Conservation (phyloP, 257 asterid species). For the Petunia secreta region DNA sequence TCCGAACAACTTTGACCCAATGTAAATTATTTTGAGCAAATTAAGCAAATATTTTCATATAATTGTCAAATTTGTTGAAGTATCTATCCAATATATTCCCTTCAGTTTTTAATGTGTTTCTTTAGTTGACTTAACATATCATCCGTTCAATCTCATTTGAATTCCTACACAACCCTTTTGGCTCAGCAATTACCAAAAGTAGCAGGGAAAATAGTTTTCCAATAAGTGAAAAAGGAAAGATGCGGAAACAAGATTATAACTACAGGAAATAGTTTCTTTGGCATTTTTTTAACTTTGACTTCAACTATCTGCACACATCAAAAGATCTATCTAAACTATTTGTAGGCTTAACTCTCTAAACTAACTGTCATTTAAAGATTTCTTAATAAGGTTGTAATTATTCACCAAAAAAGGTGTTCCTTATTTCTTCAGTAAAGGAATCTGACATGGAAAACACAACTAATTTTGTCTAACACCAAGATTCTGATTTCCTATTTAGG, state of each 20-base stretch:
- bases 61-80: background rate
- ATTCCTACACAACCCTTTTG: background rate
- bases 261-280: background rate
- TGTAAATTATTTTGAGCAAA: background rate
- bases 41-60: background rate
- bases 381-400: no score
- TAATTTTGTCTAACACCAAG: background rate
- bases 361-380: no score
- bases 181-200: background rate
- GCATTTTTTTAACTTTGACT: background rate
- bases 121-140: background rate
- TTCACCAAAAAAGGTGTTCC: no score
- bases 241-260: background rate
- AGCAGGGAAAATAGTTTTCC: background rate
- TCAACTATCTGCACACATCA: background rate
- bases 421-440: no score
- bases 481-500: background rate
- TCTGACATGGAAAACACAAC: no score
- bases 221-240: background rate
- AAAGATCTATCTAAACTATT: background rate
- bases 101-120: background rate
- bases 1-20: background rate
- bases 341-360: background rate
- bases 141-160: background rate
- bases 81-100: background rate